Evolutionary conservation across 2,329 filamentous ascomycete genomes (phyloP).

Genomic region (Cytospora schulzeri): DNA sequence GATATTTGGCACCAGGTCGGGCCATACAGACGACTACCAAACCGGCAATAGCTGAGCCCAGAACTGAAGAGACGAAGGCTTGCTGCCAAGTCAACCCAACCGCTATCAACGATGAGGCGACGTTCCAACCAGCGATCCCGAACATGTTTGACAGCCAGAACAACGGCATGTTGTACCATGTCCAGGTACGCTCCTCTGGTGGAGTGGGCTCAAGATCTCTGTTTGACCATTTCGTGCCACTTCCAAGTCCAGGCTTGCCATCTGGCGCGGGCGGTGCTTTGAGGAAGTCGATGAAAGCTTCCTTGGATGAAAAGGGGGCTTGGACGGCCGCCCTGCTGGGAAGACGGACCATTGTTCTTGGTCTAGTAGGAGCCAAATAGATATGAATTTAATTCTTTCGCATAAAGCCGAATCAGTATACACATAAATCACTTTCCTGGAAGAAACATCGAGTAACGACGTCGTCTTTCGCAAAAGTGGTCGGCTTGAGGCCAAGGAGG

Average conservation of each 20-base stretch:
- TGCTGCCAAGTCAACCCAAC: slow-evolving; percentile 37
- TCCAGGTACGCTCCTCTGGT: slow-evolving; percentile 35
- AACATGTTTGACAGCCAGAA: slow-evolving; percentile 37
- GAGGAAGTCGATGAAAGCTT: slow-evolving; percentile 13
- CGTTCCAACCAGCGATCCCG: slow-evolving; percentile 36
- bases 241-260: neutral
- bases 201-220: slow-evolving; percentile 37
- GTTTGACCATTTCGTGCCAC: slow-evolving; percentile 36
- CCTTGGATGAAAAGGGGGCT: neutral
- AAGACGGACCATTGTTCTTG: neutral
- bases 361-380: neutral
- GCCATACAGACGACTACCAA: slow-evolving; percentile 35
- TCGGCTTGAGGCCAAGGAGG: neutral
- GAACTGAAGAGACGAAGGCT: slow-evolving; percentile 33
- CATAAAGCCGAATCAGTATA: too few species aligned
- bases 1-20: slow-evolving; percentile 34
- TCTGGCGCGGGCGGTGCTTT: neutral
- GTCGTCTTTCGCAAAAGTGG: neutral
- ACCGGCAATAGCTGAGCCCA: slow-evolving; percentile 33
- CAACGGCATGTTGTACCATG: slow-evolving; percentile 35
- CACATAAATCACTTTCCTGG: neutral
- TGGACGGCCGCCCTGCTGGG: neutral
- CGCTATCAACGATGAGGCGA: slow-evolving; percentile 34
- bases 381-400: neutral
- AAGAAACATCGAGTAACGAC: neutral